phyloP scores from a whole-genome alignment of 129 eudicot species.

The Gnaphalium uliginosum region DNA sequence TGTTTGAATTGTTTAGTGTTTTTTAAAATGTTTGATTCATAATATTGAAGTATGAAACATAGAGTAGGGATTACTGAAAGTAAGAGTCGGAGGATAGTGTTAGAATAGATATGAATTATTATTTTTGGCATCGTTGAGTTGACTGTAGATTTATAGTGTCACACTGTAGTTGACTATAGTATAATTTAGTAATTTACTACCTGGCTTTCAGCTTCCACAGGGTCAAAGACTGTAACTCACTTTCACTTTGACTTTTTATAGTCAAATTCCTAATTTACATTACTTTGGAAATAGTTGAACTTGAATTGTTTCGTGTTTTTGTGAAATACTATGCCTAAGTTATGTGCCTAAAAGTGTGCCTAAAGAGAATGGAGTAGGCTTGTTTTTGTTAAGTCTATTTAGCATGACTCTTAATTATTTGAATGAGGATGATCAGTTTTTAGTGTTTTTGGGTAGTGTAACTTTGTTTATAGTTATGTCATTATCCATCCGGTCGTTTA shows the following conservation, averaged over 20 bases:
- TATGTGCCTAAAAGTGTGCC: too few relatives aligned
- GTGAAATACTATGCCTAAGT: too few relatives aligned
- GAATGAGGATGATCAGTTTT: not conserved
- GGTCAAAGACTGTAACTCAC: too few relatives aligned
- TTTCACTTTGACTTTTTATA: too few relatives aligned
- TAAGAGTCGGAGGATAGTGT: not conserved
- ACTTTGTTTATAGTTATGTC: not conserved
- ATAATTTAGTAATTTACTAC: not conserved
- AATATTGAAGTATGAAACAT: not conserved
- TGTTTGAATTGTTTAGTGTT: too few relatives aligned
- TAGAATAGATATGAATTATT: not conserved
- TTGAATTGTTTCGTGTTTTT: too few relatives aligned
- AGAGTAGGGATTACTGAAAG: not conserved
- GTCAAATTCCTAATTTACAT: too few relatives aligned
- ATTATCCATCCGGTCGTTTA: not conserved
- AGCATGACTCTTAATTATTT: too few relatives aligned
- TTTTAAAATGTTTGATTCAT: not conserved
- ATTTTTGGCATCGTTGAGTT: not conserved
- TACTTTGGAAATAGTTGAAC: too few relatives aligned
- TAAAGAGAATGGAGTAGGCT: too few relatives aligned
- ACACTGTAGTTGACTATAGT: constrained; percentile 8
- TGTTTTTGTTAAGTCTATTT: too few relatives aligned
- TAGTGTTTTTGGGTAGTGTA: not conserved
- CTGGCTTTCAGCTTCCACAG: not conserved
- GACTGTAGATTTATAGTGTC: not conserved